phyloP scores from a whole-genome alignment of 1,139 yeast genomes.

The Saccharomycopsis hybrid region DNA sequence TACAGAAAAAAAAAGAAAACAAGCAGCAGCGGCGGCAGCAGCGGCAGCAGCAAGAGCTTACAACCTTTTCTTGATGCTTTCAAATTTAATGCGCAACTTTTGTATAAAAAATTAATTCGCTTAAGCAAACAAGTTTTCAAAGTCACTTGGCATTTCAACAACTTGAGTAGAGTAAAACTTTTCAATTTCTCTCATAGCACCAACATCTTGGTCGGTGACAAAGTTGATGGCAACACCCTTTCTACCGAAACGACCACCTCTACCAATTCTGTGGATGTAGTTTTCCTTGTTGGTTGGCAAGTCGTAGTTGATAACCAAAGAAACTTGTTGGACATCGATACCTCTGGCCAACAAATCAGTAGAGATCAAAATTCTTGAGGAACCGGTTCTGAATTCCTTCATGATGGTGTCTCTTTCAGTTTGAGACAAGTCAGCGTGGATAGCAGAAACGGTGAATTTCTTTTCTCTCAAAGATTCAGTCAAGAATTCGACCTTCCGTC shows the following conservation, averaged over 20 bases:
- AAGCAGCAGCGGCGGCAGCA: too few species aligned
- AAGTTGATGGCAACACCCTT: conserved; percentile 99
- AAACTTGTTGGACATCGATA: conserved; percentile 98
- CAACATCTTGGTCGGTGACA: conserved; percentile 86
- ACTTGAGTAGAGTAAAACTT: conserved; percentile 97
- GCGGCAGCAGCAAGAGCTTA: too few species aligned
- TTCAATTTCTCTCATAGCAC: conserved; percentile 95
- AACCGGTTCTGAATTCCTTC: conserved; percentile 98
- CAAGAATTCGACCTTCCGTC: conserved; percentile 93
- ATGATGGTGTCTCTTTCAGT: conserved; percentile 95
- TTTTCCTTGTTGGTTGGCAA: conserved; percentile 96
- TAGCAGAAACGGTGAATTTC: conserved; percentile 93
- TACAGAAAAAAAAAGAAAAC: too few species aligned
- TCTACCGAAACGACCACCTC: conserved; percentile 99
- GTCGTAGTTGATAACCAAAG: conserved; percentile 96
- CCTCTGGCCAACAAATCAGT: conserved; percentile 99
- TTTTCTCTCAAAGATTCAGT: conserved; percentile 79
- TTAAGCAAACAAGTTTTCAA: conserved; percentile 63
- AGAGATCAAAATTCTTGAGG: conserved; percentile 93
- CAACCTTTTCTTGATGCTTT: too few species aligned
- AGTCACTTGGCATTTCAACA: conserved; percentile 95
- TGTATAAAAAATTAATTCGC: neutral
- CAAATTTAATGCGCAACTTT: too few species aligned
- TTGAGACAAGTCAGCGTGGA: conserved; percentile 97
- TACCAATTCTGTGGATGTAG: conserved; percentile 99